These are phyloP conservation scores for Hypoxylon sp. DNA, from an alignment of 2,329 filamentous ascomycete genomes.

Conservation along the genomic window DNA sequence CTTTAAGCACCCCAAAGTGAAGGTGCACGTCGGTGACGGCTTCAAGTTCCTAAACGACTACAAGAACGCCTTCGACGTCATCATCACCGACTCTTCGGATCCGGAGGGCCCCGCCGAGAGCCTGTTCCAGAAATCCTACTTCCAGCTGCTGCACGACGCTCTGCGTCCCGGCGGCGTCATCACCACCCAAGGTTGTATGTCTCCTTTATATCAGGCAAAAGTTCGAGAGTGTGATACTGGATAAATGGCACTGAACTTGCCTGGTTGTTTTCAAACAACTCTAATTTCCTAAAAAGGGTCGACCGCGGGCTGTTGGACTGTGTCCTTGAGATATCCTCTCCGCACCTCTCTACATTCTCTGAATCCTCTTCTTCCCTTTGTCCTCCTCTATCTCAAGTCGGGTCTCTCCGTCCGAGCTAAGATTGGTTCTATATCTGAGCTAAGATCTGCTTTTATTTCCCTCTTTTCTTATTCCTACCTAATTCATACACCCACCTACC, in stretches of 20 bases:
- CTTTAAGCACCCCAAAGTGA: slow-evolving; percentile 94
- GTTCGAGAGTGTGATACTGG: slow-evolving; percentile 54
- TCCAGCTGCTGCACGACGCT: slow-evolving; percentile 90
- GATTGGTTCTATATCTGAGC: slow-evolving; percentile 9
- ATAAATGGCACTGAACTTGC: slow-evolving; percentile 53
- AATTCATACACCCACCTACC: background rate
- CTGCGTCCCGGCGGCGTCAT: slow-evolving; percentile 97
- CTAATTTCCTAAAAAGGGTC: slow-evolving; percentile 32
- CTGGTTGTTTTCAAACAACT: slow-evolving; percentile 52
- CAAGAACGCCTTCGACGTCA: slow-evolving; percentile 98
- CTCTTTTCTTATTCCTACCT: background rate
- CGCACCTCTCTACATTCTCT: slow-evolving; percentile 25
- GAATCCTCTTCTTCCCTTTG: slow-evolving; percentile 8
- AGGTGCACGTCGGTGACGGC: slow-evolving; percentile 93
- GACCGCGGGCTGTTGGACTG: slow-evolving; percentile 33
- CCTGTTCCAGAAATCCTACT: slow-evolving; percentile 99
- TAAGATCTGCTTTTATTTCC: slow-evolving; percentile 11
- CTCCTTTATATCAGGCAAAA: slow-evolving; percentile 71
- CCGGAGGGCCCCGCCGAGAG: slow-evolving; percentile 96
- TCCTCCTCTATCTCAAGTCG: slow-evolving; percentile 6
- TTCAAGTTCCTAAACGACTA: slow-evolving; percentile 98
- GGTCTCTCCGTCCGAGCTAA: background rate
- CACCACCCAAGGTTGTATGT: slow-evolving; percentile 99
- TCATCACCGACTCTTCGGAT: slow-evolving; percentile 99
- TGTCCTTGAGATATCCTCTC: slow-evolving; percentile 32